Evolutionary conservation across 225 moss, liverwort and hornwort genomes (phyloP).

Genomic region (Marchantia polymorpha): DNA sequence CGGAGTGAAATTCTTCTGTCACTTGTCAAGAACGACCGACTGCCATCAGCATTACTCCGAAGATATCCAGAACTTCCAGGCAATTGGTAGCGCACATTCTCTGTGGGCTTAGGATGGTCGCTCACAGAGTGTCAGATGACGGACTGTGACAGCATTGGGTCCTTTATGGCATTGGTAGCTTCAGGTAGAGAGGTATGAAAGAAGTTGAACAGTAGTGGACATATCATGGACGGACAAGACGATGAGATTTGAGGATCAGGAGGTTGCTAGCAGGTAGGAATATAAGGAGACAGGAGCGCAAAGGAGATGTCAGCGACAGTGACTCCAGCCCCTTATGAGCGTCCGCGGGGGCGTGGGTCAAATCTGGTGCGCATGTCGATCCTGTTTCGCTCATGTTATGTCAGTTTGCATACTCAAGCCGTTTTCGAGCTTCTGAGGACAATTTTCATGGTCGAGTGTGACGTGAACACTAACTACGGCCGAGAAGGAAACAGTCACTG

Average conservation of each 20-base stretch:
- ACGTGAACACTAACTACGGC: too few species aligned
- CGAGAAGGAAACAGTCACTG: not conserved
- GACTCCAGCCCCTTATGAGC: slow-evolving; percentile 45
- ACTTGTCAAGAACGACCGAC: slow-evolving; percentile 13
- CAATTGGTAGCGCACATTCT: slow-evolving; percentile 6
- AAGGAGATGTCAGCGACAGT: slow-evolving; percentile 51
- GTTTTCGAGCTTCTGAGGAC: not conserved
- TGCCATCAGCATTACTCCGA: slow-evolving; percentile 24
- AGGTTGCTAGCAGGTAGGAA: slow-evolving; percentile 21
- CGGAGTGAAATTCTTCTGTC: slow-evolving; percentile 2
- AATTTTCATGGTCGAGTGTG: not conserved
- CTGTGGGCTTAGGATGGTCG: slow-evolving; percentile 16
- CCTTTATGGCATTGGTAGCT: slow-evolving; percentile 26
- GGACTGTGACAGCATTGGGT: not conserved
- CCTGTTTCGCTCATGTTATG: not conserved
- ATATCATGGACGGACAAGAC: slow-evolving; percentile 10
- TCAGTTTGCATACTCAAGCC: not conserved
- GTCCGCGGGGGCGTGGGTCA: slow-evolving; percentile 48
- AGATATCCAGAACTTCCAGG: not conserved
- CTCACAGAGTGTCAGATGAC: slow-evolving; percentile 3
- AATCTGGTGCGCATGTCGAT: slow-evolving; percentile 29
- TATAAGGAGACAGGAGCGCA: slow-evolving; percentile 20
- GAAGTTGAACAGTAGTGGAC: slow-evolving; percentile 10
- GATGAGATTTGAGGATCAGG: slow-evolving; percentile 30
- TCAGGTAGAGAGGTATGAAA: slow-evolving; percentile 5